A percentile compares a stretch with the other conserved stretches of the same genome.
phyloP scores from a whole-genome alignment of 371 early-diverging fungal species.

The Mucor lusitanicus region DNA sequence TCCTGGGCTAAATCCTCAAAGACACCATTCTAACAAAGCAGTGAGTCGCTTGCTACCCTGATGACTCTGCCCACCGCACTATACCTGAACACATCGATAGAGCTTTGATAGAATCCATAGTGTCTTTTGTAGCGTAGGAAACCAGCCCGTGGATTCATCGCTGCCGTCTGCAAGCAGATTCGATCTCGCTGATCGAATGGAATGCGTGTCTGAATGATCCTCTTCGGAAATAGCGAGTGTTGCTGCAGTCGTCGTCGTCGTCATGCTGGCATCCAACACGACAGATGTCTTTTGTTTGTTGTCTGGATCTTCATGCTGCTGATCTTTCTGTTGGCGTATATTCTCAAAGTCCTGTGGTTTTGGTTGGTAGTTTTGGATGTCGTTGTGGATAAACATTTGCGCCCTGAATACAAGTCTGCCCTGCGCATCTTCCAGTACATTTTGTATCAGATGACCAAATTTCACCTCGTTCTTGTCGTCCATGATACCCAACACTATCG shows the following conservation, averaged over 20 bases:
- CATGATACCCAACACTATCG: conserved; percentile 12
- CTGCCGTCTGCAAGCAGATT: conserved; percentile 32
- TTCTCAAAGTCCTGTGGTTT: conserved; percentile 66
- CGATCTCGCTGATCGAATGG: conserved; percentile 33
- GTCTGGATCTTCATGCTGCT: neutral
- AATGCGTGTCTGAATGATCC: conserved; percentile 27
- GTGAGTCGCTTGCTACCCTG: neutral
- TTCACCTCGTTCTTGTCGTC: conserved; percentile 48
- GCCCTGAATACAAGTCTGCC: conserved; percentile 83
- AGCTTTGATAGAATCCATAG: conserved; percentile 81
- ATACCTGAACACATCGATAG: conserved; percentile 72
- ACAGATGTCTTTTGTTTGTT: conserved; percentile 25
- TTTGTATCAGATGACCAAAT: conserved; percentile 71
- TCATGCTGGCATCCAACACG: conserved; percentile 18
- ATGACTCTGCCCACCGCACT: neutral
- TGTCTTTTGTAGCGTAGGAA: conserved; percentile 78
- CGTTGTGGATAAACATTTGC: conserved; percentile 75
- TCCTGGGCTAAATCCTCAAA: conserved; percentile 88
- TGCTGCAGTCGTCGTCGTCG: conserved; percentile 24
- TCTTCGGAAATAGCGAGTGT: conserved; percentile 42
- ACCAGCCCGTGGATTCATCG: conserved; percentile 70
- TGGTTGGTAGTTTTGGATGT: conserved; percentile 78
- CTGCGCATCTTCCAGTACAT: conserved; percentile 85
- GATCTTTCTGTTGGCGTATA: neutral
- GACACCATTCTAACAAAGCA: conserved; percentile 50